Conservation (phyloP, 495 filamentous ascomycete genomes). For the Penicillium cinerascens region DNA sequence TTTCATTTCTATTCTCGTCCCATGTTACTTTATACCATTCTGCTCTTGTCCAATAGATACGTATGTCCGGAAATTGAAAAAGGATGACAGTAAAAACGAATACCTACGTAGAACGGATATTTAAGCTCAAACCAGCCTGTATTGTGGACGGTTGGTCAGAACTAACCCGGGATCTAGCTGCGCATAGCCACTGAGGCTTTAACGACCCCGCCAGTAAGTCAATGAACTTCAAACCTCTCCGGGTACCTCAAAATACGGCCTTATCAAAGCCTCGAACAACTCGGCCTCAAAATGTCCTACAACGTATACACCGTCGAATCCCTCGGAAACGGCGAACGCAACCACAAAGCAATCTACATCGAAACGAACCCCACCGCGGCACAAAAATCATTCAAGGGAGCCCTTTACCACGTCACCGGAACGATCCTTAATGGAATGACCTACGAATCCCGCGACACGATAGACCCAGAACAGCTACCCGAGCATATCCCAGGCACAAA, state of each 20-base stretch:
- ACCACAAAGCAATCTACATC: slow-evolving; percentile 12
- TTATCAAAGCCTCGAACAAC: background rate
- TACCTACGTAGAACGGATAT: background rate
- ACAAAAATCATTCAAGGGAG: background rate
- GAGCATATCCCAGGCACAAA: slow-evolving; percentile 6
- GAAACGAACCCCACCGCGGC: slow-evolving; percentile 6
- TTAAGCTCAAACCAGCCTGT: background rate
- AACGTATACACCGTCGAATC: slow-evolving; percentile 8
- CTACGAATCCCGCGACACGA: slow-evolving; percentile 2
- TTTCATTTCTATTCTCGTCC: background rate
- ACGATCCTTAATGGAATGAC: slow-evolving; percentile 10
- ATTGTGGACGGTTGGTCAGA: background rate
- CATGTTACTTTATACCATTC: slow-evolving; percentile 6
- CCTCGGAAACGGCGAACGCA: background rate
- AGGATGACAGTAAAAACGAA: background rate
- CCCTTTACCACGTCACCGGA: slow-evolving; percentile 11
- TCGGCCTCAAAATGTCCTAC: background rate
- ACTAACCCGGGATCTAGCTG: background rate
- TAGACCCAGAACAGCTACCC: background rate
- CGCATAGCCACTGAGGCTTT: background rate
- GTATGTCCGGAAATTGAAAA: background rate
- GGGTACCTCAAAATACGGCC: too few relatives aligned
- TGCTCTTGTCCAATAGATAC: slow-evolving; percentile 1
- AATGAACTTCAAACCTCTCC: background rate
- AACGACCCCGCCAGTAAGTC: background rate